A percentile compares a stretch with the other conserved stretches of the same genome.
Conservation (phyloP, 1,284 basidiomycete genomes). For the Trametes sp. region DNA sequence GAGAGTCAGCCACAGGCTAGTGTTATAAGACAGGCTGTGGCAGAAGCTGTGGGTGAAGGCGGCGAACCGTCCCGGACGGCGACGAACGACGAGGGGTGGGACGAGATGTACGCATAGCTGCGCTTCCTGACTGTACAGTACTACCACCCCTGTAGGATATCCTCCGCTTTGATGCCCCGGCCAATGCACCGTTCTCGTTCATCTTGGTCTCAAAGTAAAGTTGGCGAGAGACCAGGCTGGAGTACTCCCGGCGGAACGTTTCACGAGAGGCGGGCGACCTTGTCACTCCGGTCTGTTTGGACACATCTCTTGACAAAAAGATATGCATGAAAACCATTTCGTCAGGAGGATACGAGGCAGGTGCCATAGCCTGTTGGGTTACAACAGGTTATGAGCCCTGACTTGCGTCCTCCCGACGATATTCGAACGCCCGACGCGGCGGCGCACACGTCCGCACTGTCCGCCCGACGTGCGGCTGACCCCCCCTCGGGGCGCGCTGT, state of each 20-base stretch:
- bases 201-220: too few species aligned
- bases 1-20: not conserved
- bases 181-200: too few species aligned
- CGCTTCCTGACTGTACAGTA: not conserved
- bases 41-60: too few species aligned
- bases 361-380: conserved; percentile 23
- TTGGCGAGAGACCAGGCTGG: too few species aligned
- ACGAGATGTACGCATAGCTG: conserved; percentile 42
- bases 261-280: too few species aligned
- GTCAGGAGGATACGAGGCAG: conserved; percentile 10
- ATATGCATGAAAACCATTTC: not conserved
- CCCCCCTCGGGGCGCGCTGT: not conserved
- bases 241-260: too few species aligned
- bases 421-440: conserved; percentile 10
- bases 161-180: too few species aligned
- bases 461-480: not conserved
- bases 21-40: too few species aligned
- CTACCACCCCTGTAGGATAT: too few species aligned
- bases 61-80: conserved; percentile 13
- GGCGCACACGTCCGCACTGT: not conserved
- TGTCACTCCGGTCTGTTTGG: too few species aligned
- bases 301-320: too few species aligned
- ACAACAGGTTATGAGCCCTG: conserved; percentile 31
- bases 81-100: conserved; percentile 45
- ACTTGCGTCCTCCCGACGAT: conserved; percentile 9